Percentiles rank a stretch among this genome's conserved stretches.
These are phyloP conservation scores for Venturiaceae sp. DNA, from an alignment of 2,329 filamentous ascomycete species.

Conservation along the genomic window DNA sequence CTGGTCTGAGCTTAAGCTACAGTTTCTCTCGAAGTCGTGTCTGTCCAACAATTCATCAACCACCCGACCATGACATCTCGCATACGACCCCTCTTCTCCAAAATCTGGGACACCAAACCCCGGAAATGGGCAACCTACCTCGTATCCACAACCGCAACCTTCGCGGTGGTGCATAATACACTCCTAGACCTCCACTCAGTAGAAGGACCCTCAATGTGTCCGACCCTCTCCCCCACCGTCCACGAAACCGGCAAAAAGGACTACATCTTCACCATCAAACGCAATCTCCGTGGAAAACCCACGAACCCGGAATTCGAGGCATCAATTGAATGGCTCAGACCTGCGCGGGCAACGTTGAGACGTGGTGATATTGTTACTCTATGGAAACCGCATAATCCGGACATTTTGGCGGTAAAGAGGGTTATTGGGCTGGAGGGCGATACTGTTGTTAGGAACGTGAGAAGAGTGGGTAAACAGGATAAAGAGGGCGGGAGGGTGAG, in stretches of 20 bases:
- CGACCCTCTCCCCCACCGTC: constrained; percentile 32
- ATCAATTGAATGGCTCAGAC: not conserved
- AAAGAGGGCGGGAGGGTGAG: constrained; percentile 36
- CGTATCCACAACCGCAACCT: not conserved
- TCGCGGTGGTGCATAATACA: not conserved
- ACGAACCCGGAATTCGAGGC: not conserved
- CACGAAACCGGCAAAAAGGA: constrained; percentile 29
- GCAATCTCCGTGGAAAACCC: not conserved
- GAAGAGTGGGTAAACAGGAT: constrained; percentile 16
- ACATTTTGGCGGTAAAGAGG: constrained; percentile 66
- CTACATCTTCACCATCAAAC: not conserved
- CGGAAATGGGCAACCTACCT: not conserved
- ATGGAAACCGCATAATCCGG: constrained; percentile 53
- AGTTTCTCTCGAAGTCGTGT: not conserved
- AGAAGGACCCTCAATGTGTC: constrained; percentile 33
- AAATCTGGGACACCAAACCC: not conserved
- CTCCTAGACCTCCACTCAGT: constrained; percentile 12
- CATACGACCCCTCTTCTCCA: not conserved
- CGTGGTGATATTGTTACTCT: constrained; percentile 37
- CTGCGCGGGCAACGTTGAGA: constrained; percentile 16
- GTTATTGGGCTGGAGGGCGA: constrained; percentile 77
- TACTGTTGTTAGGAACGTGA: constrained; percentile 50
- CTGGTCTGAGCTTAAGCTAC: not conserved
- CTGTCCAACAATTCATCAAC: not conserved
- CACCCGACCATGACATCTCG: not conserved